These are phyloP conservation scores for Endoconidiophora polonica DNA, from an alignment of 2,329 filamentous ascomycete genomes.

Conservation along the genomic window DNA sequence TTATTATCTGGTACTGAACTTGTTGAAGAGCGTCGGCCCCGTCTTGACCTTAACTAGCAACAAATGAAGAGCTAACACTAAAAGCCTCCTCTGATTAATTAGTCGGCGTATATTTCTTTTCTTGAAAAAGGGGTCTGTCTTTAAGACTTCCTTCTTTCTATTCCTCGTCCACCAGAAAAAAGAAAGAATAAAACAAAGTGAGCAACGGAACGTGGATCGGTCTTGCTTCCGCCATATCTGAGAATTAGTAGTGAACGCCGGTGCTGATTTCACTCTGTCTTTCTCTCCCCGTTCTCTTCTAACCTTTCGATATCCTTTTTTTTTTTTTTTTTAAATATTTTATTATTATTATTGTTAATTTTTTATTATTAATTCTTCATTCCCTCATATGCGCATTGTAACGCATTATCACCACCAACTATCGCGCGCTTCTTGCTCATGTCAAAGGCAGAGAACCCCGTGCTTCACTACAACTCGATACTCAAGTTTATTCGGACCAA, in stretches of 20 bases:
- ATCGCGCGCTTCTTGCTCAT: too few relatives aligned
- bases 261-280: not conserved
- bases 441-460: too few relatives aligned
- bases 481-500: too few relatives aligned
- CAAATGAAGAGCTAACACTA: too few relatives aligned
- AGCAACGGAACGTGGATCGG: constrained; percentile 7
- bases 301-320: not conserved
- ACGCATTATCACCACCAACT: too few relatives aligned
- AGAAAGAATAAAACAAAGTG: not conserved
- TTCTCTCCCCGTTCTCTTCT: constrained; percentile 1
- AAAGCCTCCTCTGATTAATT: too few relatives aligned
- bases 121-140: too few relatives aligned
- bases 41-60: not conserved
- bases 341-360: not conserved
- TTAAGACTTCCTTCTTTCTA: not conserved
- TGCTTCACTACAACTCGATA: too few relatives aligned
- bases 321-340: not conserved
- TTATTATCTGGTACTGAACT: not conserved
- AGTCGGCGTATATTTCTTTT: too few relatives aligned
- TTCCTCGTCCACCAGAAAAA: not conserved
- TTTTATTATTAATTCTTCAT: not conserved
- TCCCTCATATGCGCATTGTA: too few relatives aligned
- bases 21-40: not conserved
- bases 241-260: not conserved
- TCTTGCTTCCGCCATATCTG: not conserved